Percentiles rank a stretch among this genome's conserved stretches.
phyloP scores from a whole-genome alignment of 164 flowering plant species.

The Dillenia turbinata region DNA sequence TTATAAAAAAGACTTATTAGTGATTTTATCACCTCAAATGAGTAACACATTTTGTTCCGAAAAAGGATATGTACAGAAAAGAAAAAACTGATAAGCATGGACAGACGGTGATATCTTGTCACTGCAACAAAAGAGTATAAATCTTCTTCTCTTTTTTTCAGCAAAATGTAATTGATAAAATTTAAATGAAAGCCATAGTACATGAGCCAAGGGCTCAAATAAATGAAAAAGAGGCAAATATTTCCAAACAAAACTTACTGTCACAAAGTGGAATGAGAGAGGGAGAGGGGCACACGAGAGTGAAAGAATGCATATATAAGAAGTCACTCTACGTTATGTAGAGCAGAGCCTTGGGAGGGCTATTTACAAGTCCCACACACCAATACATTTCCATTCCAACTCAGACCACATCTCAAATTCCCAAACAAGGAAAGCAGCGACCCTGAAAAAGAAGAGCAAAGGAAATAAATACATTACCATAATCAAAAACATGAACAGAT shows the following conservation, averaged over 20 bases:
- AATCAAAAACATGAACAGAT: neutral
- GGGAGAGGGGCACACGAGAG: slow-evolving; percentile 1
- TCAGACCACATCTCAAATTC: neutral
- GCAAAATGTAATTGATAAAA: no score
- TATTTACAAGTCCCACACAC: slow-evolving; percentile 23
- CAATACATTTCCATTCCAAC: no score
- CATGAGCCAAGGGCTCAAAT: neutral
- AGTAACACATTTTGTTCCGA: no score
- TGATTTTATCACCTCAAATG: no score
- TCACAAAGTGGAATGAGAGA: slow-evolving; percentile 3
- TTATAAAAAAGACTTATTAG: no score
- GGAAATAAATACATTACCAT: neutral
- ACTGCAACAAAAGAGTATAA: no score
- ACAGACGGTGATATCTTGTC: no score
- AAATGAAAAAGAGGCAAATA: neutral
- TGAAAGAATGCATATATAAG: slow-evolving; percentile 16
- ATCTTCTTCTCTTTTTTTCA: no score
- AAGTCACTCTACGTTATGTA: slow-evolving; percentile 8
- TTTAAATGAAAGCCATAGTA: neutral
- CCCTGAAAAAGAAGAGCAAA: slow-evolving; percentile 24
- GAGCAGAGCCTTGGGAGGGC: slow-evolving; percentile 16
- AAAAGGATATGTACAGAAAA: no score
- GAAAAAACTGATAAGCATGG: no score
- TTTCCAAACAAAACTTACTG: slow-evolving; percentile 10
- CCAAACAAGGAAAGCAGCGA: slow-evolving; percentile 42